Base-by-base conservation (phyloP, 306 rosid genomes). In the Medicago ruthenica region DNA sequence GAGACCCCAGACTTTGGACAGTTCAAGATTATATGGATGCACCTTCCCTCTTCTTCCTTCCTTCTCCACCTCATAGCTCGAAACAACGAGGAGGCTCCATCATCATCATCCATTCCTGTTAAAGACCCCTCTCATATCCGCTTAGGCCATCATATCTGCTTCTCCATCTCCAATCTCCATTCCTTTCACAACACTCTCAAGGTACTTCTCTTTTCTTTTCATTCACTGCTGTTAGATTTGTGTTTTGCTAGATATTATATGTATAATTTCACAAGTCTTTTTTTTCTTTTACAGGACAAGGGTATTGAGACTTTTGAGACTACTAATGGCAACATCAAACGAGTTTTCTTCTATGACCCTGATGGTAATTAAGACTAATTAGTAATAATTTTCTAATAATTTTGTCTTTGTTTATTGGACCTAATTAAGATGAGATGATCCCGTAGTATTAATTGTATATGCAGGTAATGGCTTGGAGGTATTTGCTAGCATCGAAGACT, bases 271-370 rank as follows among this genome's bases (percentile, higher is more conserved):
- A 31, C 36, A 31, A 31, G 27, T 24, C 3, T 3, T 31, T 3
- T 31, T 31, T 5, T 31, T 31, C 0, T 27, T 27, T 2, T 31
- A 4, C 36, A 31, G 36, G 36, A 31, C 36, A 31, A 12, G 80
- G 97, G 93, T 12, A 83, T 92, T 4, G 53, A 88, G 70, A 85
- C 82, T 24, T 88, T 70, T 83, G 75, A 88, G 86, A 87, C n/a
- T 44, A 45, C 62, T 76, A 68, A 79, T 73, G 86, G 92, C 69
- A 86, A 86, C 82, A 79, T 83, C 27, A 88, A 76, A 80, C 97
- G 90, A 82, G 82, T 86, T 42, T 92, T 92, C 86, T 92, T 92
- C 89, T 92, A 90, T 61, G 97, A 92, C 81, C 97, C 97, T 0
- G 97, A 92, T 73, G 97, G 97, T 88, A 87, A 82, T 40, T 27